Percentiles rank a stretch among this genome's conserved stretches.
These are phyloP conservation scores for Heterobasidion parviporum DNA, from an alignment of 1,284 basidiomycete genomes.

Conservation along the genomic window DNA sequence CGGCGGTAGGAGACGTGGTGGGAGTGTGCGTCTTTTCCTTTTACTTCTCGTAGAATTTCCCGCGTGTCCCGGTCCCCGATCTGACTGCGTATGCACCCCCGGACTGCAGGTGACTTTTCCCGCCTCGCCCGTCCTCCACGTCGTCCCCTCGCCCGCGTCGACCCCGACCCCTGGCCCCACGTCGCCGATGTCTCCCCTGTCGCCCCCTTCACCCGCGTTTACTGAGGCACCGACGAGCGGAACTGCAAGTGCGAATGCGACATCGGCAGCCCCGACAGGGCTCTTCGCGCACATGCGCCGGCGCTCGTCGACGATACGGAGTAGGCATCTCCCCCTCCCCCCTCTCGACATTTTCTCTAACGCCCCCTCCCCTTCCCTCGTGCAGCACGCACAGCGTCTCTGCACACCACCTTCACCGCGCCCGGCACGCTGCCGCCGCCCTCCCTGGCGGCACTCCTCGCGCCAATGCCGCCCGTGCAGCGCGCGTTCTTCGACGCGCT, in stretches of 20 bases:
- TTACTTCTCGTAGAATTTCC: too few relatives aligned
- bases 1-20: too few relatives aligned
- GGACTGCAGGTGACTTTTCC: not conserved
- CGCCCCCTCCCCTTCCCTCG: not conserved
- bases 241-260: not conserved
- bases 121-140: not conserved
- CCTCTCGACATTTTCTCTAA: not conserved
- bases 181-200: not conserved
- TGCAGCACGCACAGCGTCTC: not conserved
- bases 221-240: not conserved
- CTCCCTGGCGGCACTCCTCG: conserved; percentile 43
- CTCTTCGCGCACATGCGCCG: conserved; percentile 3
- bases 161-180: too few relatives aligned
- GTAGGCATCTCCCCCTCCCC: not conserved
- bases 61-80: too few relatives aligned
- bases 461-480: conserved; percentile 51
- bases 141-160: not conserved
- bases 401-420: not conserved
- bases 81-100: too few relatives aligned
- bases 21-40: too few relatives aligned
- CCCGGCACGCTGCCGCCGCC: conserved; percentile 12
- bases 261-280: not conserved
- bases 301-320: conserved; percentile 4
- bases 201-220: not conserved
- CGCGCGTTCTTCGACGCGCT: conserved; percentile 68